Conservation (phyloP, 768 basidiomycete species). For the Lactarius deliciosus region DNA sequence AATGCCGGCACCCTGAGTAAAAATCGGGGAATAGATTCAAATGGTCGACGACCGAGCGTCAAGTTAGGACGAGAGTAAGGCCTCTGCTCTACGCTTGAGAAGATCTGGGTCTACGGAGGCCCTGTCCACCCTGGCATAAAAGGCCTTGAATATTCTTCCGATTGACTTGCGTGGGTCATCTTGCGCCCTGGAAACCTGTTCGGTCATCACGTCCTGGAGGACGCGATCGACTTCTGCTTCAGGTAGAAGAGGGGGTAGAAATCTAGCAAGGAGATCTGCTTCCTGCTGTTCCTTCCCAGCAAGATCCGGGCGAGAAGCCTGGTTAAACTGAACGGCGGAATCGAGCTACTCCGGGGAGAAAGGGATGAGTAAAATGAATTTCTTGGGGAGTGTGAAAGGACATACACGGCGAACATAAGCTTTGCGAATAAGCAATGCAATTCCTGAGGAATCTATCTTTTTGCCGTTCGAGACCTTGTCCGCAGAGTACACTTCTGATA, state of each 20-base stretch:
- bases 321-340: constrained; percentile 53
- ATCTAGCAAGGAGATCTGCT: constrained; percentile 51
- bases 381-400: constrained; percentile 15
- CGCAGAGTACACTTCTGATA: constrained; percentile 66
- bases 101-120: constrained; percentile 54
- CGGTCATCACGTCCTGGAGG: constrained; percentile 45
- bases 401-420: constrained; percentile 59
- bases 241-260: constrained; percentile 62
- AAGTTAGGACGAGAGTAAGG: constrained; percentile 36
- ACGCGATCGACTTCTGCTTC: constrained; percentile 52
- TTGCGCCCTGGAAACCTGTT: constrained; percentile 33
- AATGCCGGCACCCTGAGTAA: constrained; percentile 1
- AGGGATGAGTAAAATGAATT: constrained; percentile 1
- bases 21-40: not conserved
- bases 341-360: constrained; percentile 46
- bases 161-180: constrained; percentile 39
- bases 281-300: constrained; percentile 62
- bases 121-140: constrained; percentile 62
- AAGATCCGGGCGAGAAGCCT: constrained; percentile 62
- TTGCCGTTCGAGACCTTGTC: constrained; percentile 53
- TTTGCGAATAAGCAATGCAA: constrained; percentile 57
- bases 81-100: constrained; percentile 53
- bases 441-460: constrained; percentile 47
- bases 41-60: not conserved
- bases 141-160: constrained; percentile 58